Base-by-base conservation (phyloP, 2,329 filamentous ascomycete species). In the Aquanectria penicillioides region DNA sequence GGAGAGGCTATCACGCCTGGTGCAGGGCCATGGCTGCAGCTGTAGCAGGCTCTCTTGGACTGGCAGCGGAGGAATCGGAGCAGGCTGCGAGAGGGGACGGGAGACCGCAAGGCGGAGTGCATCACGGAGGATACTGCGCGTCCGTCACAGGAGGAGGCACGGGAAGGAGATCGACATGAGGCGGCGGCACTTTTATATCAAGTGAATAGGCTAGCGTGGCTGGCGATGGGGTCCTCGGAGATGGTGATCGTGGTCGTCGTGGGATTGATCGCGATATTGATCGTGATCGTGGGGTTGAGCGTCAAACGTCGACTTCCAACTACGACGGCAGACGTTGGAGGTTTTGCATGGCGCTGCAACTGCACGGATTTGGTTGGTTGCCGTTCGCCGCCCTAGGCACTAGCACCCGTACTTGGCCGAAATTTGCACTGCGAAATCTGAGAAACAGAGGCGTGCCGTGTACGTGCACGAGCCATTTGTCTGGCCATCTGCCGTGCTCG, bases 21-120 rank as follows among this genome's bases (percentile, higher is more conserved):
- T 36, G 38, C 28, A 26, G 73, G 70, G 68, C 77, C 80, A 51
- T 77, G 72, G 47, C 73, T 78, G 75, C 77, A 72, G 52, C 72
- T 78, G 73, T 84, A 82, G 68, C 86, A 83, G 62, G 84, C 71
- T 52, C 80, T 80, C 67, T 90, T 84, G 64, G 90, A 87, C 74
- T 94, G 91, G 51, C 81, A 85, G 65, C 87, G 88, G 63, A 95
- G 82, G 74, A 92, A 94, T 66, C 87, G 88, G 62, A 95, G 81
- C 17, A 94, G 84, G 57, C 74, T 79, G 64, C 75, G 76, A 48
- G 84, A 87, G 22, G 85, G 85, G 48, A 81, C 83, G 44, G 80
- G 78, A 34, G 73, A 61, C 62, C 74, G 77, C 68, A 81, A 67
- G 63, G 74, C 71, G 59, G 77, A 75, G 64, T 78, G 78, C 80